A percentile compares a stretch with the other conserved stretches of the same genome.
These are phyloP conservation scores for Gonium pectorale DNA, from an alignment of 139 green algal genomes.

Conservation along the genomic window DNA sequence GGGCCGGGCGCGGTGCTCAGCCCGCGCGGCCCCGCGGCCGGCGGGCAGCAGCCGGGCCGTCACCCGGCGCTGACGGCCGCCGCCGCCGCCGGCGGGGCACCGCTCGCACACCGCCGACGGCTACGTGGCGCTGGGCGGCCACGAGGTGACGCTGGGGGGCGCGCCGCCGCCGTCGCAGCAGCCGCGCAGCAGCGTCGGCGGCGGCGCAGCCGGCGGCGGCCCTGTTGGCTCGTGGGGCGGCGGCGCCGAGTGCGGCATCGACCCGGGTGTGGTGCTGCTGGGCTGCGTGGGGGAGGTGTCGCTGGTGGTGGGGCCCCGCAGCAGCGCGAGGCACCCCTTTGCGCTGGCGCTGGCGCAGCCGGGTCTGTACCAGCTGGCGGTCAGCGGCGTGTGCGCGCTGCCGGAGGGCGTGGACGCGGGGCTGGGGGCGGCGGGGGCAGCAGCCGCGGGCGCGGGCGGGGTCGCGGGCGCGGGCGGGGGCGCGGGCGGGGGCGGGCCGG, in stretches of 20 bases:
- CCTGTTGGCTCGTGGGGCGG: no score
- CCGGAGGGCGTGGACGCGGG: background rate
- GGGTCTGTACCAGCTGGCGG: conserved; percentile 52
- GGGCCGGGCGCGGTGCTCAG: no score
- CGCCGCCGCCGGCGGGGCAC: no score
- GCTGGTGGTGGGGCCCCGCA: conserved; percentile 9
- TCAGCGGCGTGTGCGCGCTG: conserved; percentile 11
- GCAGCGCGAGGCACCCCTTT: conserved; percentile 4
- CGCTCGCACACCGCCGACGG: background rate
- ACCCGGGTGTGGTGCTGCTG: conserved; percentile 38
- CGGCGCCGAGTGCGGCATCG: conserved; percentile 4
- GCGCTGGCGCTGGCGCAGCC: conserved; percentile 19
- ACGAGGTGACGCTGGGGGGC: no score
- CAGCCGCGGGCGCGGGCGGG: background rate
- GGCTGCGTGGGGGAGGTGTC: conserved; percentile 37
- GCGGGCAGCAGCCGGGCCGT: no score
- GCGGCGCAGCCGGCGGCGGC: background rate
- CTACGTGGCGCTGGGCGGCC: background rate
- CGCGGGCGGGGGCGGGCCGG: no score
- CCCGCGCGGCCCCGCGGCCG: no score
- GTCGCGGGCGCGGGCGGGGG: no score
- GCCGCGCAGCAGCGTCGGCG: background rate
- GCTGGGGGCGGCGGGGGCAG: background rate
- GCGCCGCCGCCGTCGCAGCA: background rate
- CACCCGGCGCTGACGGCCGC: no score